Conservation (phyloP, 768 basidiomycete species). For the Leccinum barrowsii region DNA sequence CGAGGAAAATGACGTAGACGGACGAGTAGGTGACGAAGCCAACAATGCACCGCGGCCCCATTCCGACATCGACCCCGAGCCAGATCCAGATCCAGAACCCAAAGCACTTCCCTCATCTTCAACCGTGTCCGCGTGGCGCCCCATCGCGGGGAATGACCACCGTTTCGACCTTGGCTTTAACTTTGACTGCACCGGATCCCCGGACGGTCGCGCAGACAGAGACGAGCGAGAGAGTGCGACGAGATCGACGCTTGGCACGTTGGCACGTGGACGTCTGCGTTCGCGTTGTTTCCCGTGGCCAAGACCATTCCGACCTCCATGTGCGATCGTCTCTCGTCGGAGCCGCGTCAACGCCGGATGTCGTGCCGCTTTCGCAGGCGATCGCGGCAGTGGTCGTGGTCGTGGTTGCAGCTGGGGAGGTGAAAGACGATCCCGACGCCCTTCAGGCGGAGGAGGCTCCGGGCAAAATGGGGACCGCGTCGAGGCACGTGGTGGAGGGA, state of each 20-base stretch:
- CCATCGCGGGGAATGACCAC: slow-evolving; percentile 17
- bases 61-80: neutral
- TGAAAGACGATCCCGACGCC: neutral
- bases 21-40: neutral
- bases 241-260: slow-evolving; percentile 24
- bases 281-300: neutral
- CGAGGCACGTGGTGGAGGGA: slow-evolving; percentile 16
- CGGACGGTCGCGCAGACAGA: slow-evolving; percentile 7
- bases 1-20: neutral
- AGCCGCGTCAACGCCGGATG: slow-evolving; percentile 11
- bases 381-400: neutral
- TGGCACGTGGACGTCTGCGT: neutral
- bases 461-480: slow-evolving; percentile 20
- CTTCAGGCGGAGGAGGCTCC: neutral
- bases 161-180: slow-evolving; percentile 8
- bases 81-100: neutral
- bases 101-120: neutral
- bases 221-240: slow-evolving; percentile 13
- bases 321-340: slow-evolving; percentile 16
- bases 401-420: neutral
- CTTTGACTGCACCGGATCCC: neutral
- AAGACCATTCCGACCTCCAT: neutral
- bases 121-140: neutral
- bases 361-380: slow-evolving; percentile 1
- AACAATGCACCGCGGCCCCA: neutral